phyloP scores from a whole-genome alignment of 192 early-diverging fungal species.

The Backusella westeae region DNA sequence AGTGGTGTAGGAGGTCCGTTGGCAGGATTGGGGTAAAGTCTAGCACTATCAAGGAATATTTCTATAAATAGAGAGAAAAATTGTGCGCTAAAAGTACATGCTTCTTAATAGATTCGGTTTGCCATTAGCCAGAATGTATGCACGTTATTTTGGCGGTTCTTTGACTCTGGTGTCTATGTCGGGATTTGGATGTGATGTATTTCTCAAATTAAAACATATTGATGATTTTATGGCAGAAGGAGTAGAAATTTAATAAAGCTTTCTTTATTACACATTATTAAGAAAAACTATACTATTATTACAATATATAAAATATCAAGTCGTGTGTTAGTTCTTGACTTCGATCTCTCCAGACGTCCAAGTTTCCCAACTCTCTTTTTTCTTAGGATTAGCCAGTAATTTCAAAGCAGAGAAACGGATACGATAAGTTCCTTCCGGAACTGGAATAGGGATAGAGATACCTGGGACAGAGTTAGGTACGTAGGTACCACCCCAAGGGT shows the following conservation, averaged over 20 bases:
- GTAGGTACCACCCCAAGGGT: conserved; percentile 17
- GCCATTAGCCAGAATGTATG: conserved; percentile 85
- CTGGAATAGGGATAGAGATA: neutral
- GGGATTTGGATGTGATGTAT: conserved; percentile 92
- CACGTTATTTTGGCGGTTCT: conserved; percentile 91
- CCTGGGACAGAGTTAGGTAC: neutral
- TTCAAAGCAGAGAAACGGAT: conserved; percentile 31
- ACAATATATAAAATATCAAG: neutral
- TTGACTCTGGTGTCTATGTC: conserved; percentile 80
- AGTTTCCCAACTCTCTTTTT: conserved; percentile 16
- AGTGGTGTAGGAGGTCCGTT: conserved; percentile 91
- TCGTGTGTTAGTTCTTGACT: conserved; percentile 18
- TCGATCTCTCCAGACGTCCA: conserved; percentile 19
- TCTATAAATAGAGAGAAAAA: neutral
- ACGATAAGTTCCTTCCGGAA: conserved; percentile 23
- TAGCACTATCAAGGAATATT: neutral
- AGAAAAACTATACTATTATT: neutral
- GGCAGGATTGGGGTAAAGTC: conserved; percentile 62
- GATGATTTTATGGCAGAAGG: conserved; percentile 52
- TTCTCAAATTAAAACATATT: conserved; percentile 86
- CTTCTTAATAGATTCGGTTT: conserved; percentile 54
- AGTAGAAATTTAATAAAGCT: conserved; percentile 46
- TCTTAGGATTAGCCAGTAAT: conserved; percentile 28
- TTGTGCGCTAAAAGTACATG: neutral
- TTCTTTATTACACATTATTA: neutral